Percentiles rank a stretch among this genome's conserved stretches.
These are phyloP conservation scores for Dryas integrifolia DNA, from an alignment of 331 rosid genomes.

Conservation along the genomic window DNA sequence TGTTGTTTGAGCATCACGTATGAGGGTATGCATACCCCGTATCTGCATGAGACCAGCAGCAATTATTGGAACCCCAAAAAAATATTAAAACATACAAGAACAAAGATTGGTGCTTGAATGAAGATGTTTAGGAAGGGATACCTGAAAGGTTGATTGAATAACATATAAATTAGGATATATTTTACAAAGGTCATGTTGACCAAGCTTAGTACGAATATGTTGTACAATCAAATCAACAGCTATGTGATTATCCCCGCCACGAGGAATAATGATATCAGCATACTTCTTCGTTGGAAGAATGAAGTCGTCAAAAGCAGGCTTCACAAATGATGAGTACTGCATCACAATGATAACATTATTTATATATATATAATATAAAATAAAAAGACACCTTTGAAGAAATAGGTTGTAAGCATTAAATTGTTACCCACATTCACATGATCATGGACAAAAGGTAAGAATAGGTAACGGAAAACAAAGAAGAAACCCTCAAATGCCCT, in stretches of 20 bases:
- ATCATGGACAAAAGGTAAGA: not conserved
- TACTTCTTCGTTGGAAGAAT: slow-evolving; percentile 97
- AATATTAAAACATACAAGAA: not conserved
- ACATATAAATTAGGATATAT: slow-evolving; percentile 85
- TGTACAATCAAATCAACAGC: slow-evolving; percentile 97
- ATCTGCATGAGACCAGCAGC: slow-evolving; percentile 51
- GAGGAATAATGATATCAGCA: slow-evolving; percentile 96
- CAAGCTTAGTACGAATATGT: slow-evolving; percentile 94
- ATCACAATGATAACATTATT: slow-evolving; percentile 32
- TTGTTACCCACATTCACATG: not conserved
- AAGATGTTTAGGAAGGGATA: slow-evolving; percentile 28
- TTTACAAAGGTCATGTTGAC: slow-evolving; percentile 98
- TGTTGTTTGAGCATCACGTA: slow-evolving; percentile 83
- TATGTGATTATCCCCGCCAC: slow-evolving; percentile 97
- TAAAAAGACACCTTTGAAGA: not conserved
- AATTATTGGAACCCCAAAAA: slow-evolving; percentile 13
- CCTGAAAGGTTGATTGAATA: slow-evolving; percentile 97
- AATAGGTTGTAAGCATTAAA: not conserved
- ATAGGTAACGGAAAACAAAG: not conserved
- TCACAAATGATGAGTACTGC: slow-evolving; percentile 96
- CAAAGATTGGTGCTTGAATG: not conserved
- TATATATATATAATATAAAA: not conserved
- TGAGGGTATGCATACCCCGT: slow-evolving; percentile 93
- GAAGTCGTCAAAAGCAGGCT: slow-evolving; percentile 98
- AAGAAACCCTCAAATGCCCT: not conserved